Conservation (phyloP, 495 filamentous ascomycete genomes). For the Trichoderma asperelloides region DNA sequence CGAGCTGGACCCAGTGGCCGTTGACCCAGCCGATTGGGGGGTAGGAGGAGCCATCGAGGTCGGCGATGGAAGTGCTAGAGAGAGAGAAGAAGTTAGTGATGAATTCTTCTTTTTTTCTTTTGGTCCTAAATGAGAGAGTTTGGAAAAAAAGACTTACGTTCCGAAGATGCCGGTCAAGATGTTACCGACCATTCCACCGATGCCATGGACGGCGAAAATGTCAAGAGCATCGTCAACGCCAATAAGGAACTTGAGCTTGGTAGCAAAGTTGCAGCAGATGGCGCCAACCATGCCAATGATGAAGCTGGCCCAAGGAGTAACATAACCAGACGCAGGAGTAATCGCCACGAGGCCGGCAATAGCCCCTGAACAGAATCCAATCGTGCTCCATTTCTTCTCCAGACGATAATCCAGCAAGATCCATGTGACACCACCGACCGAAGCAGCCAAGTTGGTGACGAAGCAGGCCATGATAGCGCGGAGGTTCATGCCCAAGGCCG, state of each 20-base stretch:
- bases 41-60: constrained; percentile 58
- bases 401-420: constrained; percentile 81
- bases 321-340: constrained; percentile 73
- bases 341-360: constrained; percentile 83
- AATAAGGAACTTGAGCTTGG: constrained; percentile 76
- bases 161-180: constrained; percentile 72
- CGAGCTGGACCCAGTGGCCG: constrained; percentile 67
- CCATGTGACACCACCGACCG: constrained; percentile 76
- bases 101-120: neutral
- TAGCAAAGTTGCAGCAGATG: constrained; percentile 75
- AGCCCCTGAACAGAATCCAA: constrained; percentile 89
- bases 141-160: constrained; percentile 42
- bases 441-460: constrained; percentile 83
- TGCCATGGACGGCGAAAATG: constrained; percentile 70
- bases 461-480: constrained; percentile 87
- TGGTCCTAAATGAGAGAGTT: neutral
- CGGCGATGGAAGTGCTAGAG: constrained; percentile 64
- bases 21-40: constrained; percentile 68
- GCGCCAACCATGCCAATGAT: constrained; percentile 74
- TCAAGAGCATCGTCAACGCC: constrained; percentile 69
- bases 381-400: constrained; percentile 91
- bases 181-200: constrained; percentile 72
- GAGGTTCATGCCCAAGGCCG: constrained; percentile 78
- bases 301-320: constrained; percentile 78
- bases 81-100: constrained; percentile 7